Evolutionary conservation across 768 basidiomycete genomes (phyloP), one percentile per base, ranked within the genome.

Genomic region (Lactarius psammicola): DNA sequence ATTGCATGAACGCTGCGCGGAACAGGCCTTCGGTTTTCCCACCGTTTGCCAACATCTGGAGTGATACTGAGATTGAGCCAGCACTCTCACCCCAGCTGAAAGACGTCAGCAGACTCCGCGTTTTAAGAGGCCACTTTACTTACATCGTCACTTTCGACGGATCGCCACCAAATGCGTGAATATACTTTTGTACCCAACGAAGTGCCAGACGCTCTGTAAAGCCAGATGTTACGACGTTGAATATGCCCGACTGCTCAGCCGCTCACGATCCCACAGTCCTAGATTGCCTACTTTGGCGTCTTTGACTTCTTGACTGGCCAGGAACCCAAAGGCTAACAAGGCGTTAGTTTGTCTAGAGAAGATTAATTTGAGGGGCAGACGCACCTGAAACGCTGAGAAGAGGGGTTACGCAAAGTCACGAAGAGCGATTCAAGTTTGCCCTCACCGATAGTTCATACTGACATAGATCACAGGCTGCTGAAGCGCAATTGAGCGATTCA

Each of bases 111-210:
- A 38, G 28, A 49, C 15, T 40, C 33, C 4, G 34, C 56, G n/a
- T 62, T n/a, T n/a, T 42, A 57, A 68, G 46, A 10, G 40, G 46
- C 46, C 59, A 60, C 23, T 44, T 23, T 1, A 49, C 81, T 60
- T 72, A 85, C 81, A 85, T 79, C 0, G 84, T 85, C 2, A 86
- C 86, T 73, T 84, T 85, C 7, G 72, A 73, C 0, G 83, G 82
- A 72, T 89, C 85, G 8, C 89, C 88, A 1, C 87, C 87, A 69
- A 88, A 90, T 7, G 76, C 75, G 38, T 73, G 69, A 63, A 89
- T 87, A 71, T 90, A 84, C 69, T 85, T 82, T 67, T 87, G 83
- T 2, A 89, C 75, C 88, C 88, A 89, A 60, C 82, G 74, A 5
- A 90, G 70, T 1, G 86, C 86, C 44, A 82, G 74, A 18, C 84